These are phyloP conservation scores for Didymella lethalis DNA, from an alignment of 2,329 filamentous ascomycete genomes.

Conservation along the genomic window DNA sequence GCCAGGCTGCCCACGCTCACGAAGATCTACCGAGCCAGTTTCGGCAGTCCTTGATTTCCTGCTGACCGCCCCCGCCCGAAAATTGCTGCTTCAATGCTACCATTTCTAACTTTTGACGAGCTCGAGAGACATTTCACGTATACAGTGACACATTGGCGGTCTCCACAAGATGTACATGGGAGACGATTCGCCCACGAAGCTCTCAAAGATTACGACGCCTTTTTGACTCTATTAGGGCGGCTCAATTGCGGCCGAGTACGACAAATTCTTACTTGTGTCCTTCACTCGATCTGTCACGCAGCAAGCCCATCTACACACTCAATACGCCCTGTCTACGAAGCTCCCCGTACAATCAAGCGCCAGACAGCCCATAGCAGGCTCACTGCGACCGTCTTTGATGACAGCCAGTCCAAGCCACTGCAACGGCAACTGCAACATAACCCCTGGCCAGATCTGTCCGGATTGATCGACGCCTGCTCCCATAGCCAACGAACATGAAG, in stretches of 20 bases:
- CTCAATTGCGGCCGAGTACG: background rate
- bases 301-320: background rate
- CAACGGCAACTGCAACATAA: background rate
- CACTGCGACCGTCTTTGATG: background rate
- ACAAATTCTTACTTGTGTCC: background rate
- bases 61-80: background rate
- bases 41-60: constrained; percentile 1
- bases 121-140: background rate
- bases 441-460: background rate
- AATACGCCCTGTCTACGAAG: no score
- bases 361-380: background rate
- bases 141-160: background rate
- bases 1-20: background rate
- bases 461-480: background rate
- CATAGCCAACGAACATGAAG: background rate
- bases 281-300: background rate
- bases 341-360: background rate
- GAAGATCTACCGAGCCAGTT: constrained; percentile 8
- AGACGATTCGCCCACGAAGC: background rate
- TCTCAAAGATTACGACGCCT: background rate
- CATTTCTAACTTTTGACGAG: background rate
- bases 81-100: background rate
- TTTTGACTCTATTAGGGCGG: background rate
- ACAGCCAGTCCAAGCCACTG: background rate
- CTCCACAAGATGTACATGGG: background rate